phyloP scores from a whole-genome alignment of 257 asterid genomes.

The Ehretia macrophylla region DNA sequence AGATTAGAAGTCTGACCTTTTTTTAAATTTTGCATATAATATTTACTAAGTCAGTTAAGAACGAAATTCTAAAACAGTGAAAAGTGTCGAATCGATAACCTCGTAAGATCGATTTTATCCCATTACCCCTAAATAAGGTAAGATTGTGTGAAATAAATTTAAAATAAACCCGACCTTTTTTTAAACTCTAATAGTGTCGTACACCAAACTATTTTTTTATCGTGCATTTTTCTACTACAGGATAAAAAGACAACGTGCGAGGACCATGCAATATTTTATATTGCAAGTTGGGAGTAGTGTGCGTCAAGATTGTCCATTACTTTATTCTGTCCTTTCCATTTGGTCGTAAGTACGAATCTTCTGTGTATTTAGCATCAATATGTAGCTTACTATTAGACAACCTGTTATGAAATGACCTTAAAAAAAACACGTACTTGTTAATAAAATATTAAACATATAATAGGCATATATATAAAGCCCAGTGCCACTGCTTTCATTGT shows the following conservation, averaged over 20 bases:
- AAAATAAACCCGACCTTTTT: slow-evolving; percentile 15
- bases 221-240: too few species aligned
- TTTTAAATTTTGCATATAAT: too few species aligned
- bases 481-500: slow-evolving; percentile 2
- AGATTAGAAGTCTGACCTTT: too few species aligned
- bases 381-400: slow-evolving; percentile 24
- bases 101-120: too few species aligned
- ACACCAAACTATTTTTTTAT: too few species aligned
- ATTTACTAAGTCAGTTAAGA: too few species aligned
- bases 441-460: background rate
- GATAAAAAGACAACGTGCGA: slow-evolving; percentile 36
- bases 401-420: slow-evolving; percentile 6
- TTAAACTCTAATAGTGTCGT: too few species aligned
- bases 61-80: too few species aligned
- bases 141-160: too few species aligned
- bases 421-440: background rate
- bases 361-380: too few species aligned
- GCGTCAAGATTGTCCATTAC: slow-evolving; percentile 40
- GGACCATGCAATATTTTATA: slow-evolving; percentile 38
- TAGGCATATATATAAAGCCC: slow-evolving; percentile 11
- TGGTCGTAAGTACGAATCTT: slow-evolving; percentile 50
- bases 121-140: too few species aligned
- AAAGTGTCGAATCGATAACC: too few species aligned
- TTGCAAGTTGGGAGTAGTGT: slow-evolving; percentile 61
- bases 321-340: slow-evolving; percentile 49